These are phyloP conservation scores for Quillaja saponaria DNA, from an alignment of 306 rosid genomes.

Conservation along the genomic window DNA sequence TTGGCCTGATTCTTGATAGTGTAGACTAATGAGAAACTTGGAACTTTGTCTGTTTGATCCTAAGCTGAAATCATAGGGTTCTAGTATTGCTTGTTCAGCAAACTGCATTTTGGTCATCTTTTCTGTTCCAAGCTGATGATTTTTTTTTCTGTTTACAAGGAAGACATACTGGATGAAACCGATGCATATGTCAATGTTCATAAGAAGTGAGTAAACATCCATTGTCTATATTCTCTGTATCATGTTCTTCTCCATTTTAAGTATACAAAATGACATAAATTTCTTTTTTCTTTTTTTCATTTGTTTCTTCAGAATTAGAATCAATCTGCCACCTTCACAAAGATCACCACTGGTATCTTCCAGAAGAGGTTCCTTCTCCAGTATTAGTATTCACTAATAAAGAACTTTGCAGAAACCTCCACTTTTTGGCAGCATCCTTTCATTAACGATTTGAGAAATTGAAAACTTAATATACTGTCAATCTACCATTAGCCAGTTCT, in stretches of 20 bases:
- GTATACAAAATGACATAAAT: neutral
- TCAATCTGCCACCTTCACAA: slow-evolving; percentile 48
- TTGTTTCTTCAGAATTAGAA: slow-evolving; percentile 51
- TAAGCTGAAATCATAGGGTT: neutral
- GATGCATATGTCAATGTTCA: slow-evolving; percentile 63
- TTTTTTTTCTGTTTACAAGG: slow-evolving; percentile 38
- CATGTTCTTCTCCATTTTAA: neutral
- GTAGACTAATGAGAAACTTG: no score
- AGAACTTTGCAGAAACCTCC: slow-evolving; percentile 23
- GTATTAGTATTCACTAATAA: slow-evolving; percentile 32
- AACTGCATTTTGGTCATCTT: neutral
- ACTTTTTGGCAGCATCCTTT: neutral
- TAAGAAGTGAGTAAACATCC: slow-evolving; percentile 48
- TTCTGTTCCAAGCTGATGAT: slow-evolving; percentile 20
- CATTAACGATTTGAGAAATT: neutral
- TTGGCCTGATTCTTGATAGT: no score
- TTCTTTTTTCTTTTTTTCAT: slow-evolving; percentile 3
- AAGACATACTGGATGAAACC: slow-evolving; percentile 80
- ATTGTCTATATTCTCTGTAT: neutral
- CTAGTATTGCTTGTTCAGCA: neutral
- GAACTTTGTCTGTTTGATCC: neutral
- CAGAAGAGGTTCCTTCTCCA: slow-evolving; percentile 32
- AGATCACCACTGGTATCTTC: slow-evolving; percentile 55
- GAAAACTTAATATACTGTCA: neutral
- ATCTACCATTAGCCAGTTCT: neutral